These are phyloP conservation scores for Lichtheimia ornata DNA, from an alignment of 371 early-diverging fungal genomes.

Conservation along the genomic window DNA sequence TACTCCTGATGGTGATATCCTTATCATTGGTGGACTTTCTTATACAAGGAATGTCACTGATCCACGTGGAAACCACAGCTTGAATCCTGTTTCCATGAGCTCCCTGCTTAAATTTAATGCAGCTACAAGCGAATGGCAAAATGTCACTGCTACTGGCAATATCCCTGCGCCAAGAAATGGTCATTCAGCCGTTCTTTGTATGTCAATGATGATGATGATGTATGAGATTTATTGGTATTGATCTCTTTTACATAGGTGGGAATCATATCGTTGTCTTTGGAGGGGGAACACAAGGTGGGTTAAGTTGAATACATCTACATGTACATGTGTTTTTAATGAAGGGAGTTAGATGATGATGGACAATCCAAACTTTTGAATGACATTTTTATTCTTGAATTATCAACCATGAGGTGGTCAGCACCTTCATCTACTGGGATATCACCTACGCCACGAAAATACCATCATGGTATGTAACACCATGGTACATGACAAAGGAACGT, in stretches of 20 bases:
- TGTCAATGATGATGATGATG: background rate
- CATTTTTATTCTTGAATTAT: slow-evolving; percentile 35
- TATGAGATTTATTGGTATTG: no score
- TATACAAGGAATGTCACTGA: slow-evolving; percentile 25
- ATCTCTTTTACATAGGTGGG: no score
- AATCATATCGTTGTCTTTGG: slow-evolving; percentile 36
- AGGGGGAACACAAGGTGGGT: slow-evolving; percentile 29
- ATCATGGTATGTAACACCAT: slow-evolving; percentile 25
- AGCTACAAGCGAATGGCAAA: slow-evolving; percentile 29
- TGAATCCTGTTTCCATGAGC: slow-evolving; percentile 46
- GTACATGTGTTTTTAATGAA: background rate
- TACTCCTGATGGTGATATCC: slow-evolving; percentile 24
- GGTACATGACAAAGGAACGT: no score
- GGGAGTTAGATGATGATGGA: slow-evolving; percentile 12
- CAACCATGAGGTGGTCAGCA: slow-evolving; percentile 42
- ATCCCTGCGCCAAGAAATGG: slow-evolving; percentile 46
- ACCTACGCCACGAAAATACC: slow-evolving; percentile 43
- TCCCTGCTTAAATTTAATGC: slow-evolving; percentile 35
- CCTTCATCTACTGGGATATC: slow-evolving; percentile 35
- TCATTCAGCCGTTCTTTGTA: slow-evolving; percentile 44
- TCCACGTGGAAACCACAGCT: slow-evolving; percentile 26
- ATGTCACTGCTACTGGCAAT: slow-evolving; percentile 45
- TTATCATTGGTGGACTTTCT: slow-evolving; percentile 28
- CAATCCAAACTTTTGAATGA: slow-evolving; percentile 30
- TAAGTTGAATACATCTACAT: no score